A percentile compares a stretch with the other conserved stretches of the same genome.
phyloP scores from a whole-genome alignment of 805 yeast genomes.

The Wickerhamomyces tratensis region DNA sequence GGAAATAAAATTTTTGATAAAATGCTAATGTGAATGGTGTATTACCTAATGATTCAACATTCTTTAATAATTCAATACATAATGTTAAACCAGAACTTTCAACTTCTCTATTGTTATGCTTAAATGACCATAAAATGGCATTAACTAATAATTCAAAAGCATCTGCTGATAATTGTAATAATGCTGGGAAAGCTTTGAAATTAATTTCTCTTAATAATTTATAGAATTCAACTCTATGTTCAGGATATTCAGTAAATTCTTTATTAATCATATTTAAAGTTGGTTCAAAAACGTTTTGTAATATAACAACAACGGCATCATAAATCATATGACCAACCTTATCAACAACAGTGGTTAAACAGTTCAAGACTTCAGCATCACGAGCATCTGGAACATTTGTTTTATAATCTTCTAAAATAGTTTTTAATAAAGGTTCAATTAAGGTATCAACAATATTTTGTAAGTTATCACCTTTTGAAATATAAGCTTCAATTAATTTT shows the following conservation, averaged over 20 bases:
- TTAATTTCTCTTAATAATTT: conserved; percentile 82
- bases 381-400: conserved; percentile 91
- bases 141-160: conserved; percentile 87
- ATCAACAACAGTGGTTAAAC: conserved; percentile 83
- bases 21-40: conserved; percentile 72
- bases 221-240: conserved; percentile 94
- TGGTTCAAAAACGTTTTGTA: conserved; percentile 88
- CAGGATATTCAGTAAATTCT: conserved; percentile 95
- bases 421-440: conserved; percentile 71
- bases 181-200: conserved; percentile 74
- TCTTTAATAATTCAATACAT: conserved; percentile 73
- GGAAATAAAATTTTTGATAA: conserved; percentile 80
- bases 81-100: conserved; percentile 85
- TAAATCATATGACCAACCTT: conserved; percentile 85
- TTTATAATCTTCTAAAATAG: conserved; percentile 84
- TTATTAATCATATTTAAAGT: conserved; percentile 93
- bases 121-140: conserved; percentile 97
- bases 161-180: conserved; percentile 80
- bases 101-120: conserved; percentile 94
- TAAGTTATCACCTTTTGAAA: conserved; percentile 72
- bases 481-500: conserved; percentile 79
- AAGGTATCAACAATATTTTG: conserved; percentile 79
- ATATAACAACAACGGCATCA: conserved; percentile 76
- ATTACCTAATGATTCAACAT: conserved; percentile 70
- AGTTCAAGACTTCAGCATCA: conserved; percentile 93